A percentile compares a stretch with the other conserved stretches of the same genome.
Conservation (phyloP, 192 early-diverging fungal genomes). For the Gamsiella multidivaricata region DNA sequence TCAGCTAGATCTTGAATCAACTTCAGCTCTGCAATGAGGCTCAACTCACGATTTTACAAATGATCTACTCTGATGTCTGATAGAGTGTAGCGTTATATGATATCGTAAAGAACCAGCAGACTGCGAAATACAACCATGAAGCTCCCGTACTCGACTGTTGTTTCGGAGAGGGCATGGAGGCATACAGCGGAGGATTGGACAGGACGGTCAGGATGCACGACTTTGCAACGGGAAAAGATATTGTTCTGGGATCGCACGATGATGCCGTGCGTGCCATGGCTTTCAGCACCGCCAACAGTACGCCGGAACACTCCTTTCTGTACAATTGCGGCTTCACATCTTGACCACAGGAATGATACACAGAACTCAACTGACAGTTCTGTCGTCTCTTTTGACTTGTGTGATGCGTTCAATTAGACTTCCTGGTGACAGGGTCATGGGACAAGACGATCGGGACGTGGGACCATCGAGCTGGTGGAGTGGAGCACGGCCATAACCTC, state of each 20-base stretch:
- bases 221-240: conserved; percentile 63
- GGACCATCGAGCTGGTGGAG: conserved; percentile 70
- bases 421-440: conserved; percentile 91
- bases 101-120: conserved; percentile 67
- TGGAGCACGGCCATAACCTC: conserved; percentile 20
- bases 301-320: conserved; percentile 7
- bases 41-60: too few relatives aligned
- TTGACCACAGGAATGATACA: too few relatives aligned
- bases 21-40: too few relatives aligned
- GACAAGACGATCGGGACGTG: conserved; percentile 86
- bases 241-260: conserved; percentile 81
- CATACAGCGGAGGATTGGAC: conserved; percentile 85
- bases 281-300: conserved; percentile 63
- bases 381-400: not conserved
- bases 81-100: conserved; percentile 89
- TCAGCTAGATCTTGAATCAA: too few relatives aligned
- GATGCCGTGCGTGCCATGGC: conserved; percentile 78
- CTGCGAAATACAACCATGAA: conserved; percentile 68
- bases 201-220: conserved; percentile 72
- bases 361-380: too few relatives aligned
- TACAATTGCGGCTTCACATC: too few relatives aligned
- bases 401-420: conserved; percentile 60
- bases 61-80: too few relatives aligned
- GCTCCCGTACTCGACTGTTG: conserved; percentile 84
- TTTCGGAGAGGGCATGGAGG: conserved; percentile 68